phyloP scores from a whole-genome alignment of 352 stramenopile species.

The Phytophthora macrochlamydospora region DNA sequence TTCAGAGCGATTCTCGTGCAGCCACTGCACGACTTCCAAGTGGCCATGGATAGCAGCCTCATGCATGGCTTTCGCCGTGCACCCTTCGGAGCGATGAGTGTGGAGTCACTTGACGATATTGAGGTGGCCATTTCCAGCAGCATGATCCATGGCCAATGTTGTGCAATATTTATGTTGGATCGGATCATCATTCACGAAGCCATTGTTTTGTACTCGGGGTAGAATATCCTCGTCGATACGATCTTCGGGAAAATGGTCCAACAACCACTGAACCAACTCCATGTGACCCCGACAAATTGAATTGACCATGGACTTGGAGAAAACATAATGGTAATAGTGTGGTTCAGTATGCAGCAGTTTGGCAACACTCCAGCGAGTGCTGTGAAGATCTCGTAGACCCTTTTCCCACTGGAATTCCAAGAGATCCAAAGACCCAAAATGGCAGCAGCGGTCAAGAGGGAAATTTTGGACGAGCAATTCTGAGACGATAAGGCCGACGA shows the following conservation, averaged over 20 bases:
- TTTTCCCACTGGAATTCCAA: conserved; percentile 16
- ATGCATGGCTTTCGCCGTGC: background rate
- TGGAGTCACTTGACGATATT: background rate
- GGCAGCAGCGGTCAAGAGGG: background rate
- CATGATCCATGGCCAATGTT: background rate
- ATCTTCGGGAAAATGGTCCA: conserved; percentile 9
- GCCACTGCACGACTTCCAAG: background rate
- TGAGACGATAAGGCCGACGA: background rate
- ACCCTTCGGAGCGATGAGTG: background rate
- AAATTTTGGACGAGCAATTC: conserved; percentile 12
- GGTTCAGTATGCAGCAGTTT: conserved; percentile 14
- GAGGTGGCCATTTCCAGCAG: background rate
- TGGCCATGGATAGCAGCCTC: background rate
- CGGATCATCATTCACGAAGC: background rate
- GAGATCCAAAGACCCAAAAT: background rate
- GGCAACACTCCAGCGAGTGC: conserved; percentile 1
- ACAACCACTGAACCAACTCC: conserved; percentile 9
- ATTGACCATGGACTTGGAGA: background rate
- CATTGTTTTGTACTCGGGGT: background rate
- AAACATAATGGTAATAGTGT: conserved; percentile 5
- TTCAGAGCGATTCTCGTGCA: background rate
- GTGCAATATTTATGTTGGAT: background rate
- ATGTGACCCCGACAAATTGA: conserved; percentile 3
- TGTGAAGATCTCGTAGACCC: conserved; percentile 7
- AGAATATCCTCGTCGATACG: conserved; percentile 8